Evolutionary conservation across 352 stramenopile genomes (phyloP).

Genomic region (Phytophthora quininea): DNA sequence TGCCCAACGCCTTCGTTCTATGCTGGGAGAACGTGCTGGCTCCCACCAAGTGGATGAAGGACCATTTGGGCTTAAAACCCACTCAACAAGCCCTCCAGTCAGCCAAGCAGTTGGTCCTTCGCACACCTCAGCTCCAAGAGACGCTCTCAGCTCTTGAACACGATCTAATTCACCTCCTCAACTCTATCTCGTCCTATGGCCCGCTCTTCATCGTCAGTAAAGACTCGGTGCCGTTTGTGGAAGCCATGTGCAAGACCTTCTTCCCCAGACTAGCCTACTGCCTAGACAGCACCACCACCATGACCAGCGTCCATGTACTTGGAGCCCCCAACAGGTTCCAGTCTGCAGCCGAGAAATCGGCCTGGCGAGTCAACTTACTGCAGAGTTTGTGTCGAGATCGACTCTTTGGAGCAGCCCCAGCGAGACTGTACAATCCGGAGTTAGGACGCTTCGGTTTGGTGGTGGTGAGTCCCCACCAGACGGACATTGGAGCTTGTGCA

Average conservation of each 20-base stretch:
- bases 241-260: slow-evolving; percentile 63
- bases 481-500: slow-evolving; percentile 55
- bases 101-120: slow-evolving; percentile 53
- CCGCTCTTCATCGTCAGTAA: slow-evolving; percentile 75
- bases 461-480: slow-evolving; percentile 62
- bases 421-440: slow-evolving; percentile 44
- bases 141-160: slow-evolving; percentile 68
- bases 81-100: slow-evolving; percentile 44
- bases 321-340: slow-evolving; percentile 61
- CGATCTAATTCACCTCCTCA: slow-evolving; percentile 58
- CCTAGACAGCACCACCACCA: slow-evolving; percentile 47
- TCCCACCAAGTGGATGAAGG: slow-evolving; percentile 67
- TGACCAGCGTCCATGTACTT: slow-evolving; percentile 68
- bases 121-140: slow-evolving; percentile 50
- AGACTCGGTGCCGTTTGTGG: slow-evolving; percentile 64
- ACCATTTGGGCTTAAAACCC: slow-evolving; percentile 53
- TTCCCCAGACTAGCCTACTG: slow-evolving; percentile 72
- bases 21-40: slow-evolving; percentile 76
- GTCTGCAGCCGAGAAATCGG: slow-evolving; percentile 52
- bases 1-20: slow-evolving; percentile 66
- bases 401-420: slow-evolving; percentile 51
- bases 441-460: slow-evolving; percentile 63
- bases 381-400: slow-evolving; percentile 64
- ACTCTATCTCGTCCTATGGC: slow-evolving; percentile 45
- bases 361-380: slow-evolving; percentile 58